Base-by-base conservation (phyloP, 345 rosid species). In the Punica granatum region DNA sequence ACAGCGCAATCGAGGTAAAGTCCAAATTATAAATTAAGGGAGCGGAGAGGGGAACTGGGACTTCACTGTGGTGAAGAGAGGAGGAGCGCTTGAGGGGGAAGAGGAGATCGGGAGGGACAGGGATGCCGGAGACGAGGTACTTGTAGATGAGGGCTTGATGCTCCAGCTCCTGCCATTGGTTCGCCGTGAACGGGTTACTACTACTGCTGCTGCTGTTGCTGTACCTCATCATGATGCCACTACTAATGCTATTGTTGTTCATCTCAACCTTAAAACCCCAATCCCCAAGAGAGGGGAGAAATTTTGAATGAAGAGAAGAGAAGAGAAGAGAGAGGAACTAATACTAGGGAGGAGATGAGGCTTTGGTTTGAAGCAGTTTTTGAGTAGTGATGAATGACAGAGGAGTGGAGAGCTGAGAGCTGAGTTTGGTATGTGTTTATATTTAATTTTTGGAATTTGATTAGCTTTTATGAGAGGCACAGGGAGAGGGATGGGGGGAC, bases 121-220 rank as follows among this genome's bases (percentile, higher is more conserved):
- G 91, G 66, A 87, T 76, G 49, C 89, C 89, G 7, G 92, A 83
- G 9, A 78, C 83, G 85, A 91, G 83, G 78, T 89, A 89, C 81
- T 89, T 91, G 75, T 78, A 91, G 69, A 89, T 82, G 43, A 91
- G 77, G 59, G 93, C 90, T 84, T 91, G 97, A 67, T 89, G 92
- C 63, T 91, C 96, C 69, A 91, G 96, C 79, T 91, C 97, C 80
- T 91, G 93, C 91, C 90, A 89, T 43, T 91, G 97, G 75, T 86
- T 76, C 21, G 90, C 77, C 43, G 96, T 91, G 86, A 91, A 89
- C 42, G 90, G 96, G 60, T 81, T 80, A 64, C 80, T 86, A 30
- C 34, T 30, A 4, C 61, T 30, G 5, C 31, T 6, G 11, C 34
- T 30, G 33, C 16, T 56, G 33, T 11, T 56, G 51, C 62, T 53